A percentile compares a stretch with the other conserved stretches of the same genome.
phyloP scores from a whole-genome alignment of 176 grass and related monocot genomes.

The Carex scoparia region DNA sequence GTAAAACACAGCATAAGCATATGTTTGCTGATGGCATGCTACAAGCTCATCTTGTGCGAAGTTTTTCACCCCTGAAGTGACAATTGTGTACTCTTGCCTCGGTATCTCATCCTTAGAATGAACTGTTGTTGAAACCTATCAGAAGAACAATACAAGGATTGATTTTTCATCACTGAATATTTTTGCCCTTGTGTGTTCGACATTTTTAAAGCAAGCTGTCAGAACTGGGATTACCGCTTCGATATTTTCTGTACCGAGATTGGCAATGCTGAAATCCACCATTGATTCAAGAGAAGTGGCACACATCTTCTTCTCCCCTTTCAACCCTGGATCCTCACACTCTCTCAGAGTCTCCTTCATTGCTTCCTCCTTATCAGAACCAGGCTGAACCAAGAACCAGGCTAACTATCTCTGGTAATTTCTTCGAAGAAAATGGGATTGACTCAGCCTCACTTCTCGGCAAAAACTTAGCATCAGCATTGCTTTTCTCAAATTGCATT shows the following conservation, averaged over 20 bases:
- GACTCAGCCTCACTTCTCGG: constrained; percentile 41
- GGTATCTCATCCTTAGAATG: constrained; percentile 20
- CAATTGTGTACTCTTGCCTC: constrained; percentile 54
- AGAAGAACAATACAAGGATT: neutral
- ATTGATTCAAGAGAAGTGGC: constrained; percentile 90
- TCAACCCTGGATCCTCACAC: constrained; percentile 47
- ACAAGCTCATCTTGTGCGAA: constrained; percentile 28
- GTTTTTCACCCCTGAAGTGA: constrained; percentile 28
- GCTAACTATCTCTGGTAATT: constrained; percentile 48
- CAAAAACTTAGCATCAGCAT: constrained; percentile 39
- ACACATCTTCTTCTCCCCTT: constrained; percentile 67
- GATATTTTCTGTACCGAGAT: constrained; percentile 57
- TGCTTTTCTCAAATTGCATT: constrained; percentile 40
- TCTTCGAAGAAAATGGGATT: constrained; percentile 64
- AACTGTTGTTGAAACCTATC: constrained; percentile 37
- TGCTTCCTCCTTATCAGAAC: constrained; percentile 44
- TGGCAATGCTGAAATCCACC: constrained; percentile 73
- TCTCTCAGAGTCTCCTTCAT: constrained; percentile 49
- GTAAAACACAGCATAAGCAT: constrained; percentile 77
- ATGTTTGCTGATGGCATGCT: constrained; percentile 70
- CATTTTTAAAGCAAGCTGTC: no score
- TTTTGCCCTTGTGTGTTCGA: no score
- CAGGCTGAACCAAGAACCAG: constrained; percentile 49
- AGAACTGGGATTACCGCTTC: constrained; percentile 15
- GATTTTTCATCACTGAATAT: no score